Base-by-base conservation (phyloP, 2,329 filamentous ascomycete genomes). In the Aspergillus sp. region DNA sequence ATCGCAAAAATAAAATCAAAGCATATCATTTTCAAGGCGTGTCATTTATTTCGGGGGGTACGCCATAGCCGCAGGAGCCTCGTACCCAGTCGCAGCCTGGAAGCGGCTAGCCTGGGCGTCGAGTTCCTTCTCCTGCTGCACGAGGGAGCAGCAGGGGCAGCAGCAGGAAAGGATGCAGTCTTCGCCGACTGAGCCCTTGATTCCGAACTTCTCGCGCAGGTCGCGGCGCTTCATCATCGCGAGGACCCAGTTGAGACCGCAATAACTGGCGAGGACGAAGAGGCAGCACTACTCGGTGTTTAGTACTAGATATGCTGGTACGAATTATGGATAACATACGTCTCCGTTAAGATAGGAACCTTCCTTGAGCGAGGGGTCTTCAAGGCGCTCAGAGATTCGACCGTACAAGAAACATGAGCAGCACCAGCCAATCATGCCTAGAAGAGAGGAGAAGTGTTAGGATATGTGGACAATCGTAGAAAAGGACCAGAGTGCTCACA, bases 41-140 rank as follows among this genome's bases (percentile, higher is more conserved):
- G 9, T 30, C 27, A 11, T 37, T 37, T n/a, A 37, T 37, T 37
- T 37, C 34, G 12, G 51, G 3, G 41, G 39, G 52, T 66, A 67
- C 5, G 51, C 44, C 69, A 71, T 71, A 5, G 45, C 61, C 34
- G 54, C 41, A 5, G 68, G 63, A 9, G 67, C 54, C 58, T 71
- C 65, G 56, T 72, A 72, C 17, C 65, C 56, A 12, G 12, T 15
- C 8, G 20, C 45, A 5, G 56, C 53, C 27, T 63, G 56, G 22
- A 54, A 19, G 5, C 42, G 51, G 4, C 58, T 57, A 4, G 60
- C 59, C 55, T 68, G 63, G 7, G 48, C 56, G 17, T 67, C 63
- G 12, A 67, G 77, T 66, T 86, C 84, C 63, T 84, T 83, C 66
- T 86, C 82, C 56, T 85, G 78, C 73, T 87, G 84, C 61, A 85